These are phyloP conservation scores for Pseudocercospora fuligena DNA, from an alignment of 2,329 filamentous ascomycete genomes.

Conservation along the genomic window DNA sequence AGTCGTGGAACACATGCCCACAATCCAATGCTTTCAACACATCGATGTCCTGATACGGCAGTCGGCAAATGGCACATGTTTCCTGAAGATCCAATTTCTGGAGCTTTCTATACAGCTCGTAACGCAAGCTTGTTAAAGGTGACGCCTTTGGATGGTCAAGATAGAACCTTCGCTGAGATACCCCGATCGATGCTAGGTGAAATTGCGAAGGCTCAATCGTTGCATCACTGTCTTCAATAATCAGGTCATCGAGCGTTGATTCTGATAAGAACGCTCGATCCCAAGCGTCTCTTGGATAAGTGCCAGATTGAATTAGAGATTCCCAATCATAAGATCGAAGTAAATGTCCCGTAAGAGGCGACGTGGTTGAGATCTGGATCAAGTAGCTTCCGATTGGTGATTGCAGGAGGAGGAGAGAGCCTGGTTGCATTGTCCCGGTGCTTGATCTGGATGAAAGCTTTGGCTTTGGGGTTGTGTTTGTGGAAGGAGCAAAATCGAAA, in stretches of 20 bases:
- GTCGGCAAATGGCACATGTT: neutral
- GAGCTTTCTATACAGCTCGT: neutral
- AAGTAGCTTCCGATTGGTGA: neutral
- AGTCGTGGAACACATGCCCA: neutral
- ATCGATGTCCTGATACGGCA: neutral
- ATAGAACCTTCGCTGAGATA: neutral
- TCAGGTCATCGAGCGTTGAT: neutral
- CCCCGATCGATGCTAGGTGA: neutral
- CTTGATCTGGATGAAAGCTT: neutral
- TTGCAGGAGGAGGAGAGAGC: neutral
- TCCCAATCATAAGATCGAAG: neutral
- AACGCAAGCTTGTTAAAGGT: neutral
- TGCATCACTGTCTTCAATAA: neutral
- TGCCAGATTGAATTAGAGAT: neutral
- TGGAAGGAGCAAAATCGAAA: neutral
- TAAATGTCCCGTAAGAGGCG: neutral
- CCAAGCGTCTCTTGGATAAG: neutral
- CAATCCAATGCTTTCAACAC: neutral
- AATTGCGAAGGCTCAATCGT: neutral
- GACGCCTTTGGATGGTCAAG: neutral
- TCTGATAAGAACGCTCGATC: neutral
- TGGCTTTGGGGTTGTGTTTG: neutral
- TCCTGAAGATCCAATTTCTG: neutral
- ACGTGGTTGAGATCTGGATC: neutral
- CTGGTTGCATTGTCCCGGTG: neutral